Base-by-base conservation (phyloP, 2,329 filamentous ascomycete genomes). In the Curvularia lunata region DNA sequence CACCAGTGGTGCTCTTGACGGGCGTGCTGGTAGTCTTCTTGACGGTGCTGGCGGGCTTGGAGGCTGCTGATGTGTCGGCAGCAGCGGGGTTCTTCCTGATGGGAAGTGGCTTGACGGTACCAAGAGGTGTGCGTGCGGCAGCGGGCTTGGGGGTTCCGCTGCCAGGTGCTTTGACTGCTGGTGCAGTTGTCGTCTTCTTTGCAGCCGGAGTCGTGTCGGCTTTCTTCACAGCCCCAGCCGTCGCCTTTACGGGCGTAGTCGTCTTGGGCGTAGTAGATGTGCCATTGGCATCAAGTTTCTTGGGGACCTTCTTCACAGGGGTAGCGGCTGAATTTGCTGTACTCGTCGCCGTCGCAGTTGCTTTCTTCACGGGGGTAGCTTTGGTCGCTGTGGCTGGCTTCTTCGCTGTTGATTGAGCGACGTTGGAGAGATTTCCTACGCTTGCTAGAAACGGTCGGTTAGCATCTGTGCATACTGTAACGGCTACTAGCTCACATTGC, bases 401-500 rank as follows among this genome's bases (percentile, higher is more conserved):
- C 61, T 71, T 74, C 21, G 61, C 59, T 5, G 67, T 63, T 16
- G 61, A 59, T 55, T 64, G 56, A 27, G 70, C 69, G 13, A 67
- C 56, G 54, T 75, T 77, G 6, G 67, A 63, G 1, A 75, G 47
- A 40, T 68, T 71, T 13, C 58, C 66, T 53, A 75, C 59, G 52
- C 71, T 70, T 40, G 70, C 73, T 77, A 40, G 2, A 48, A 27
- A 28, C 25, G 32, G 66, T 34, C 64, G 57, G 25, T 57, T 42
- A 27, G 25, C 48, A 25, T 4, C 6, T 12, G 8, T 43, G 41
- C 2, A 43, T 27, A n/a, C 16, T 37, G 34, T 18, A n/a, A n/a
- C 6, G 38, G n/a, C 23, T n/a, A 21, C 13, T 4, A 38, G 19
- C 75, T 56, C 66, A 79, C 78, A 71, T 70, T 79, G 73, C 34